Evolutionary conservation across 2,329 filamentous ascomycete species (phyloP), one percentile per base, ranked within the genome.

Genomic region (Epicoccum nigrum): DNA sequence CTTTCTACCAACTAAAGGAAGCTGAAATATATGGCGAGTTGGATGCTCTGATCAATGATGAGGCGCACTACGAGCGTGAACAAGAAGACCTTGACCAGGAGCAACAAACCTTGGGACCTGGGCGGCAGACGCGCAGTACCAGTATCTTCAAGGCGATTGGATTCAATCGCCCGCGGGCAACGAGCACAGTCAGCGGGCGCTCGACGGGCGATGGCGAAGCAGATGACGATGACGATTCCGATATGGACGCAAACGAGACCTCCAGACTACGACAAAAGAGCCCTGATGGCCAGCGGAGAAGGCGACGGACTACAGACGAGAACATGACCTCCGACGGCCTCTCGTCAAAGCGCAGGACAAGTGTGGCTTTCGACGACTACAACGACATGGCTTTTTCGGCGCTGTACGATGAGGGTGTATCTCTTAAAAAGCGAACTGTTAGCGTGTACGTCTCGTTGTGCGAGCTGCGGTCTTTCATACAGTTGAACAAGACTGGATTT

Each of bases 401-500:
- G 17, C 74, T 89, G 1, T 88, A 87, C 63, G 85, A 87, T 57
- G 80, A 84, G 42, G 86, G 86, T 20, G 89, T 97, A 59, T 93
- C 92, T 65, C 77, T 99, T 58, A 97, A 97, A 81, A 97, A 96
- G 78, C 86, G 92, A 46, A 88, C 91, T 47, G 86, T 96, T 60
- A 86, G 86, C 69, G 80, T 92, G 54, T 99, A 97, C 69, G 94
- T 99, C 37, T 89, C 90, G 59, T 79, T 97, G 15, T 97, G 93
- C 76, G 94, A 97, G 73, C 84, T 99, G 65, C 95, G 96, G 70
- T 97, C 93, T 2, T 99, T 92, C 68, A 87, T 92, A 47, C 93
- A 97, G 76, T 84, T 99, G 56, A 99, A 99, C 80, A 89, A 89
- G 75, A 99, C 94, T 0, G 94, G 94, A 11, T 99, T 99, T 76